Evolutionary conservation across 2,329 filamentous ascomycete species (phyloP), one percentile per base, ranked within the genome.

Genomic region (Fusarium protoensiforme): DNA sequence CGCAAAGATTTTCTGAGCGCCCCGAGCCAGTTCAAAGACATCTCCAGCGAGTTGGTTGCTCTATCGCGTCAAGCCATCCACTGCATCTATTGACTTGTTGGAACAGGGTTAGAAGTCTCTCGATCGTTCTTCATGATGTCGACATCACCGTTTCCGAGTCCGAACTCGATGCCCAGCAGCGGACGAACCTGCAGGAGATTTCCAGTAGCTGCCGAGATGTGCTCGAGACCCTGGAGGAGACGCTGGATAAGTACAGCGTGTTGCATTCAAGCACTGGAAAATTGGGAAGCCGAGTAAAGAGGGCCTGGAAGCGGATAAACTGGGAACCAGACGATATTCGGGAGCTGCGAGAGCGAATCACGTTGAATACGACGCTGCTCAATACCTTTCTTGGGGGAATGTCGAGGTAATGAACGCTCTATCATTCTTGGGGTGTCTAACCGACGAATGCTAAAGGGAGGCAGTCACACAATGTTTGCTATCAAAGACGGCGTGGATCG

Each of bases 261-360:
- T 10, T 65, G 2, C 14, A 18, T 46, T 9, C 41, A 3, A 22
- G 14, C 1, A 46, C 18, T 7, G 22, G 41, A 27, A 46, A 6
- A 9, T 18, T 24, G 2, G 2, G 43, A 27, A 46, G 56, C 6
- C 58, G 33, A 13, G 35, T 36, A 6, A 61, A 61, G 24, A 61
- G 3, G 27, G 43, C 16, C 13, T 65, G 63, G 33, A 54, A 61
- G 38, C 59, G 43, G n/a, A 2, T 61, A 2, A 61, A 38, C 1
- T 61, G 29, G 56, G 33, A 61, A 6, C 63, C 36, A 16, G 57
- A 46, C 27, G 56, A 65, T 13, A 18, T 65, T 65, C 20, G 51
- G 33, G 63, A 56, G 14, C 11, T 56, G 35, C 43, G 63, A 46
- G 20, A 16, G 51, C 43, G 33, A 24, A 61, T 65, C 20, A 39